Conservation (phyloP, 164 flowering plant species). For the Houttuynia cordata region DNA sequence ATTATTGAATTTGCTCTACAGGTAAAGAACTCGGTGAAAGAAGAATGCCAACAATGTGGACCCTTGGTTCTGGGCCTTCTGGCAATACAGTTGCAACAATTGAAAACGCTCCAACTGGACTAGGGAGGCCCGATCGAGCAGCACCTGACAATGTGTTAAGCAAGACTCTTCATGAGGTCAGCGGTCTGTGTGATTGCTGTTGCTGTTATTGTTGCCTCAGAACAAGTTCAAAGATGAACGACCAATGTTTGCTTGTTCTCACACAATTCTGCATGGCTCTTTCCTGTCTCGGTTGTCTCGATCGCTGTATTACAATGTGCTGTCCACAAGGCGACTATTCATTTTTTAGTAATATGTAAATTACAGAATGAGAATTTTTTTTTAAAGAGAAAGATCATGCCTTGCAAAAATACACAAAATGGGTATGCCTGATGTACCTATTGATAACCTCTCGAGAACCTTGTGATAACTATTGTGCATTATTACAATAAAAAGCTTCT, state of each 20-base stretch:
- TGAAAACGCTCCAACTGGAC: slow-evolving; percentile 37
- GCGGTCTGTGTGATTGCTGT: slow-evolving; percentile 30
- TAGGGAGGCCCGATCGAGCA: slow-evolving; percentile 9
- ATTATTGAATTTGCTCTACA: too few relatives aligned
- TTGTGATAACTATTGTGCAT: too few relatives aligned
- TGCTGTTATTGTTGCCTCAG: slow-evolving; percentile 72
- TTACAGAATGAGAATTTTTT: too few relatives aligned
- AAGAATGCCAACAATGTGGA: too few relatives aligned
- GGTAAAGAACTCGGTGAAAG: too few relatives aligned
- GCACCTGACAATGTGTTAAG: slow-evolving; percentile 35
- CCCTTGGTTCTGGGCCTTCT: slow-evolving; percentile 73
- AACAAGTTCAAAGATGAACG: slow-evolving; percentile 39
- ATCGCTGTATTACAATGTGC: slow-evolving; percentile 46
- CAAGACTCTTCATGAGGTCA: slow-evolving; percentile 55
- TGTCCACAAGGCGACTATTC: slow-evolving; percentile 14
- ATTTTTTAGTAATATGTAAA: background rate
- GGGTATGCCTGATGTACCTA: too few relatives aligned
- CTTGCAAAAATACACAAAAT: too few relatives aligned
- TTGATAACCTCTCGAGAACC: too few relatives aligned
- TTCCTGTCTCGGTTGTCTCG: slow-evolving; percentile 54
- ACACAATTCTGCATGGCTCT: slow-evolving; percentile 51
- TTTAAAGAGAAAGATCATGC: too few relatives aligned
- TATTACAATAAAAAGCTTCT: too few relatives aligned
- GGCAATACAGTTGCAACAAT: slow-evolving; percentile 44
- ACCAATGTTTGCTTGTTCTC: slow-evolving; percentile 45